Base-by-base conservation (phyloP, 1,284 basidiomycete species). In the Microbotryum lychnidis-dioicae region DNA sequence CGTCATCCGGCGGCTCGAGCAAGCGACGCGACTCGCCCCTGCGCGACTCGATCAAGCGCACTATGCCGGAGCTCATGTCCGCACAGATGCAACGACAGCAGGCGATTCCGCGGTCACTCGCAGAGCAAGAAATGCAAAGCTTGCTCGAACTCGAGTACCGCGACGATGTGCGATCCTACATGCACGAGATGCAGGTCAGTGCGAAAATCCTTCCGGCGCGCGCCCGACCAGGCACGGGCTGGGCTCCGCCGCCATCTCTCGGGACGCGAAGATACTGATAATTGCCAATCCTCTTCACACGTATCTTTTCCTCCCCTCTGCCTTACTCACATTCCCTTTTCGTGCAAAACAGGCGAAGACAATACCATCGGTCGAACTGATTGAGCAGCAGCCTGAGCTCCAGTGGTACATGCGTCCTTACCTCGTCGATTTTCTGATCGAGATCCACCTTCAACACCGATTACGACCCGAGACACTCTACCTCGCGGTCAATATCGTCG, bases 381-480 rank as follows among this genome's bases (percentile, higher is more conserved):
- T 99, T 89, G 94, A 97, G 75, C 89, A 93, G 77, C 96, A 99
- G 75, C 94, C 96, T 27, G 94, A 75, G 59, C 64, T 73, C 42
- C 55, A 70, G 53, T 79, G 77, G 77, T 77, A 75, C 77, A 98
- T 98, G 96, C 89, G 96, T n/a, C 91, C 92, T 29, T 96, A 90
- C 79, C 84, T 99, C 50, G 91, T 98, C 73, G 96, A 99, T 76
- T 99, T 98, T 76, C 83, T 99, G 71, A 88, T 99, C 75, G 96
- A 98, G 77, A 90, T 98, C 69, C 96, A 99, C 78, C 91, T 94
- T 74, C 90, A 89, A 66, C 93, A 97, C 80, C 84, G 92, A 50
- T 84, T 99, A 49, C 90, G 94, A 45, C 92, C 96, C 12, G 96
- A 99, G 79, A 98, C 96, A 2, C 83, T 99, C 63, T 98, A 97